Percentiles rank a stretch among this genome's conserved stretches.
Evolutionary conservation across 1,284 basidiomycete species (phyloP).

Genomic region (Agroathelia rolfsii): DNA sequence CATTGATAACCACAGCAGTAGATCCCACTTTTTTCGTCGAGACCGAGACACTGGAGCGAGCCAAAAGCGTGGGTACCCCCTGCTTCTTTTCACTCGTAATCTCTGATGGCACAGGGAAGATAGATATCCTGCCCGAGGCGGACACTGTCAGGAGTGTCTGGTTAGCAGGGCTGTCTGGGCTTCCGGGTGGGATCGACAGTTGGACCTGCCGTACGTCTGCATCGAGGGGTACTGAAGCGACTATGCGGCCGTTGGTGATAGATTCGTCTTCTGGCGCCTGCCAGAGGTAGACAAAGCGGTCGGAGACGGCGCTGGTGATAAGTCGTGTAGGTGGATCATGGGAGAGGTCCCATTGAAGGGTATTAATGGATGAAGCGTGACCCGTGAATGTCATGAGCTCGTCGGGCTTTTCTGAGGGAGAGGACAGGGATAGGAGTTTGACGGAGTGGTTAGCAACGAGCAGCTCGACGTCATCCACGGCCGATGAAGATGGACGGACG

Average conservation of each 20-base stretch:
- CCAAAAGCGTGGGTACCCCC: conserved; percentile 39
- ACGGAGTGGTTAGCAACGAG: conserved; percentile 54
- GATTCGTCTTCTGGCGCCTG: conserved; percentile 31
- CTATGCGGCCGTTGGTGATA: conserved; percentile 41
- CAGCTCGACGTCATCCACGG: conserved; percentile 30
- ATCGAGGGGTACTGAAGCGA: conserved; percentile 60
- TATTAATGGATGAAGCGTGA: conserved; percentile 49
- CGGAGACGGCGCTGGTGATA: conserved; percentile 63
- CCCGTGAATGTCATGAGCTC: conserved; percentile 50
- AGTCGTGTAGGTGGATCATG: conserved; percentile 36
- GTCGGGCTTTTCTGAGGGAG: conserved; percentile 29
- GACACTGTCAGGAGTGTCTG: conserved; percentile 51
- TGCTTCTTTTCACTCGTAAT: conserved; percentile 30
- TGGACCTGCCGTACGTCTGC: conserved; percentile 52
- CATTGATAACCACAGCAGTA: conserved; percentile 36
- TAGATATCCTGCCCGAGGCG: conserved; percentile 53
- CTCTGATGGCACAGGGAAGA: conserved; percentile 52
- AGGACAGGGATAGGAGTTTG: conserved; percentile 33
- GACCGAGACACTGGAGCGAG: conserved; percentile 38
- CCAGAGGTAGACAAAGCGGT: conserved; percentile 71
- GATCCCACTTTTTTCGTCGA: conserved; percentile 29
- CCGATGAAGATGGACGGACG: conserved; percentile 24
- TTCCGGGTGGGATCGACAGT: conserved; percentile 28
- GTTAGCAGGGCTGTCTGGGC: conserved; percentile 17
- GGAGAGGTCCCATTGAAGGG: conserved; percentile 41